A percentile compares a stretch with the other conserved stretches of the same genome.
Evolutionary conservation across 1,284 basidiomycete genomes (phyloP).

Genomic region (Austropuccinia psidii): DNA sequence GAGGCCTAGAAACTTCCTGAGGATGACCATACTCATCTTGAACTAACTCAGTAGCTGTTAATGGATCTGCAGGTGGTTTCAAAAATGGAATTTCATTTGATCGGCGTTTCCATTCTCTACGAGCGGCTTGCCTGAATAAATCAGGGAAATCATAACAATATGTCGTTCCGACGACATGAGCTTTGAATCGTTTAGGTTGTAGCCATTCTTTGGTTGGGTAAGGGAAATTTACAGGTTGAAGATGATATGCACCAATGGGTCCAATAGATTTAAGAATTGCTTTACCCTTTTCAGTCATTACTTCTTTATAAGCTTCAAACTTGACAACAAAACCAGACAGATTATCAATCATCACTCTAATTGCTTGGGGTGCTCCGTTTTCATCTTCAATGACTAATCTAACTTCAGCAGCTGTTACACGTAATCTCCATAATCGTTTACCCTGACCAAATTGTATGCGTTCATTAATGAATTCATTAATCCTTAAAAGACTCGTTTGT

Average conservation of each 20-base stretch:
- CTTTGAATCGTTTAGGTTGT: slow-evolving; percentile 97
- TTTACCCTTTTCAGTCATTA: slow-evolving; percentile 86
- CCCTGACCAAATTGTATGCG: slow-evolving; percentile 53
- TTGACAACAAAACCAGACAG: slow-evolving; percentile 98
- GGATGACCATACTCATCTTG: slow-evolving; percentile 86
- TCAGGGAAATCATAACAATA: slow-evolving; percentile 99
- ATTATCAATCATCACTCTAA: slow-evolving; percentile 96
- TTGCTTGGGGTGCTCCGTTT: slow-evolving; percentile 85
- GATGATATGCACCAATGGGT: slow-evolving; percentile 75
- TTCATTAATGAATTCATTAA: not conserved
- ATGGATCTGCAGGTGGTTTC: slow-evolving; percentile 64
- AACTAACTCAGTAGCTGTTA: slow-evolving; percentile 83
- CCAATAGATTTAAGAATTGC: slow-evolving; percentile 93
- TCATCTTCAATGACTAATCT: slow-evolving; percentile 86
- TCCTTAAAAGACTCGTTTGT: too few relatives aligned
- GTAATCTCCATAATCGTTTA: slow-evolving; percentile 93
- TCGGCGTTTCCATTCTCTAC: slow-evolving; percentile 73
- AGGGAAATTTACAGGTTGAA: slow-evolving; percentile 81
- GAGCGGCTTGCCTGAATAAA: slow-evolving; percentile 90
- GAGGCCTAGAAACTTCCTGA: slow-evolving; percentile 77
- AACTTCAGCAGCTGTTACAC: slow-evolving; percentile 96
- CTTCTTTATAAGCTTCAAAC: slow-evolving; percentile 98
- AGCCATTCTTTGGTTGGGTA: slow-evolving; percentile 98
- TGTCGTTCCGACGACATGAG: slow-evolving; percentile 96
- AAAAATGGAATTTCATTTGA: slow-evolving; percentile 57